Percentiles rank a stretch among this genome's conserved stretches.
Evolutionary conservation across 441 rosid genomes (phyloP).

Genomic region (Pelargonium myrrhifolium): DNA sequence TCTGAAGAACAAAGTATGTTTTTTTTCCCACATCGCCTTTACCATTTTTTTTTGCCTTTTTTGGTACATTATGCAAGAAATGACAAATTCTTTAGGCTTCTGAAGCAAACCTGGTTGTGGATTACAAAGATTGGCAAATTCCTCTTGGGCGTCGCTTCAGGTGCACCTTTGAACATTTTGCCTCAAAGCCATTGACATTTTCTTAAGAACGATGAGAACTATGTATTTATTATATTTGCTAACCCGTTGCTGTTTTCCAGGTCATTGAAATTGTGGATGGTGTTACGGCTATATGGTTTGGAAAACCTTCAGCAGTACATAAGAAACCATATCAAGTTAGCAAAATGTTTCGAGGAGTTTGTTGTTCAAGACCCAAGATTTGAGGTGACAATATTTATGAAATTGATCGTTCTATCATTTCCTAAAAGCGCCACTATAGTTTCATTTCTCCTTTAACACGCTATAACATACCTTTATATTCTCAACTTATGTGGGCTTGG

Average conservation of each 20-base stretch:
- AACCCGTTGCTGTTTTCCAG: constrained; percentile 25
- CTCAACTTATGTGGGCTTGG: no score
- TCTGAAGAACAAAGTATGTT: constrained; percentile 60
- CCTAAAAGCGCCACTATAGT: background rate
- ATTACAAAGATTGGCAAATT: constrained; percentile 91
- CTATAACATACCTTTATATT: no score
- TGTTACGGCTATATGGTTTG: constrained; percentile 67
- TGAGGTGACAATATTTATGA: constrained; percentile 45
- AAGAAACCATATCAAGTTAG: constrained; percentile 73
- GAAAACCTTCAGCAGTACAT: constrained; percentile 57
- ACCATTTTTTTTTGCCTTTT: background rate
- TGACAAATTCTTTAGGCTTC: constrained; percentile 44
- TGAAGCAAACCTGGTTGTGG: constrained; percentile 51
- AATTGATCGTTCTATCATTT: background rate
- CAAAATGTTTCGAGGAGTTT: constrained; percentile 53
- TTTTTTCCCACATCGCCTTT: background rate
- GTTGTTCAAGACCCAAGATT: constrained; percentile 56
- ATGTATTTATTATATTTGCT: background rate
- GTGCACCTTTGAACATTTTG: constrained; percentile 30
- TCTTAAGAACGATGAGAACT: background rate
- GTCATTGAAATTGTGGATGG: constrained; percentile 85
- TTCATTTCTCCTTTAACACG: background rate
- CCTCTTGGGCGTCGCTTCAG: constrained; percentile 85
- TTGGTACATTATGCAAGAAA: background rate
- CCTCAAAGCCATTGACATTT: constrained; percentile 10